Base-by-base conservation (phyloP, 306 rosid species). In the Oemleria cerasiformis region DNA sequence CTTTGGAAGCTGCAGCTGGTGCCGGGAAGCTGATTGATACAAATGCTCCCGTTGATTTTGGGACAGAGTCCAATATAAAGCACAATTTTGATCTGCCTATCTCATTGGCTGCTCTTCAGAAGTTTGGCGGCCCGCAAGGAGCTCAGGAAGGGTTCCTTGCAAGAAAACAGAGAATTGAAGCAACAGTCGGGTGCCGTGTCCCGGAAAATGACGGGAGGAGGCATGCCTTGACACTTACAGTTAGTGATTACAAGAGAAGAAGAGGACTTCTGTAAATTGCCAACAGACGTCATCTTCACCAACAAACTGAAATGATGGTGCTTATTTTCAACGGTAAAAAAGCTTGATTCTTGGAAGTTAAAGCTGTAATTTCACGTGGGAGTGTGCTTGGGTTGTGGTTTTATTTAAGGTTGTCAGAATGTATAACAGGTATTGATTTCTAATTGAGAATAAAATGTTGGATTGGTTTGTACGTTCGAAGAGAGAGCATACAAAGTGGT, bases 11-110 rank as follows among this genome's bases (percentile, higher is more conserved):
- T 16, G 99, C 97, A 45, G 95, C 95, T 5, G 92, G 39, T 77
- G 99, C 99, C 16, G 99, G 99, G 64, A 94, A 91, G 87, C 80
- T 94, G 76, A 87, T 94, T 6, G 99, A 94, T 72, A 91, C 96
- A 1, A 74, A 68, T 20, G 97, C 99, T 43, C 97, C 99, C 0
- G 95, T 91, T 70, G 97, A 94, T 81, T 88, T 83, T 83, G 97
- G 91, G 23, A 94, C 92, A 6, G 91, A 83, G 58, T 83, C 96
- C 48, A 79, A 91, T 82, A 3, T 73, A 70, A 79, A 87, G 84
- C 96, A 91, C 70, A 73, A 85, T 83, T 94, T 94, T 41, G 99
- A 94, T 81, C 84, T 94, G 73, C 99, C 97, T 65, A 88, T 94
- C 69, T 94, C 99, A 25, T 74, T 94, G 80, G 53, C 92, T 11